A percentile compares a stretch with the other conserved stretches of the same genome.
Conservation (phyloP, 2,329 filamentous ascomycete genomes). For the Neonectria coccinea region DNA sequence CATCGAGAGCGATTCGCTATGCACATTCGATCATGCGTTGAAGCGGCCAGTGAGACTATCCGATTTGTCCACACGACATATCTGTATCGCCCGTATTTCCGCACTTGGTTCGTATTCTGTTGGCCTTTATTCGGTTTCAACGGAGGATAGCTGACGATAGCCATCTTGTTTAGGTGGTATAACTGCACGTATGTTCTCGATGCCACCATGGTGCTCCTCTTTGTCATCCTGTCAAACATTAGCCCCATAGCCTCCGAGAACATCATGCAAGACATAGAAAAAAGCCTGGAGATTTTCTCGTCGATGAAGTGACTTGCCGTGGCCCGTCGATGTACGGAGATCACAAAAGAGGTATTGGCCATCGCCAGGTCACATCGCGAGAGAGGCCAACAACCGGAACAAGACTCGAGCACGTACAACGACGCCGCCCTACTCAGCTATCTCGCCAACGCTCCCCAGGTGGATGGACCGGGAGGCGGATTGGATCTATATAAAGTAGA, state of each 20-base stretch:
- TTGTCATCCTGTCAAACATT: slow-evolving; percentile 19
- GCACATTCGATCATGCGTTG: slow-evolving; percentile 19
- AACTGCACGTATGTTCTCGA: slow-evolving; percentile 28
- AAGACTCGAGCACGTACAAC: background rate
- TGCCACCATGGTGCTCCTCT: slow-evolving; percentile 26
- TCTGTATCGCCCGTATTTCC: slow-evolving; percentile 26
- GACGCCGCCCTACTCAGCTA: slow-evolving; percentile 14
- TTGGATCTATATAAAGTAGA: slow-evolving; percentile 7
- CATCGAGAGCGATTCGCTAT: background rate
- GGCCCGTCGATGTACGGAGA: slow-evolving; percentile 23
- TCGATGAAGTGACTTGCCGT: slow-evolving; percentile 25
- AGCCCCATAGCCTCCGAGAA: slow-evolving; percentile 5
- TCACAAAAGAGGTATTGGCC: slow-evolving; percentile 16
- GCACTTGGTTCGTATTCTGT: slow-evolving; percentile 17
- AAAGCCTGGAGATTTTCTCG: slow-evolving; percentile 25
- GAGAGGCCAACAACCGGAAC: background rate
- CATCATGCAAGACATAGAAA: slow-evolving; percentile 21
- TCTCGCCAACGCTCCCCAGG: slow-evolving; percentile 9
- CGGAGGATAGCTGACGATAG: background rate
- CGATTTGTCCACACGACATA: slow-evolving; percentile 23
- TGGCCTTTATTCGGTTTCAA: no score
- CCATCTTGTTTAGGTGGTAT: slow-evolving; percentile 16
- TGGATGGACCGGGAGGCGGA: background rate
- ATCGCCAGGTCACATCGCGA: slow-evolving; percentile 18
- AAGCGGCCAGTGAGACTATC: slow-evolving; percentile 28